Conservation (phyloP, 768 basidiomycete species). For the Scleroderma bovista region DNA sequence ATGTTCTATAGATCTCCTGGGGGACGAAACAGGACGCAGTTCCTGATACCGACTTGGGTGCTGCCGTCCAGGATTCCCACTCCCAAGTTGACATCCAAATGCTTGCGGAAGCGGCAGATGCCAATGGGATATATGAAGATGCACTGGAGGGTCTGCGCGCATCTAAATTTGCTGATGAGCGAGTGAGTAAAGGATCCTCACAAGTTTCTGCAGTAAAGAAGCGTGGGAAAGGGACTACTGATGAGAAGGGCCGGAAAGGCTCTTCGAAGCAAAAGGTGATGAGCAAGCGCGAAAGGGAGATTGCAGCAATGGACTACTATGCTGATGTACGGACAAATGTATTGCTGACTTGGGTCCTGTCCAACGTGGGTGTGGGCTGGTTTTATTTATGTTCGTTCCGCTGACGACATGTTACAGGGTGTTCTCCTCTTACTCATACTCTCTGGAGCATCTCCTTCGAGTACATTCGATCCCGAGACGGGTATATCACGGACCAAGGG, state of each 20-base stretch:
- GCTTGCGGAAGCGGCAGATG: slow-evolving; percentile 73
- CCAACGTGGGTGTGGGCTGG: slow-evolving; percentile 51
- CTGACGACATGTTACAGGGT: slow-evolving; percentile 38
- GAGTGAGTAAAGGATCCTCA: not conserved
- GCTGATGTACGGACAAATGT: slow-evolving; percentile 83
- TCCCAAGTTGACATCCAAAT: slow-evolving; percentile 87
- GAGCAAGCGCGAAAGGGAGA: slow-evolving; percentile 59
- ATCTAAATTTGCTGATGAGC: slow-evolving; percentile 36
- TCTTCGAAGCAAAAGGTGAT: slow-evolving; percentile 15
- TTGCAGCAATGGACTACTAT: slow-evolving; percentile 80
- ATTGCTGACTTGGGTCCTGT: slow-evolving; percentile 75
- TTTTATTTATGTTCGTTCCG: not conserved
- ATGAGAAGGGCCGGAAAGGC: slow-evolving; percentile 10
- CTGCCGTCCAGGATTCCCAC: slow-evolving; percentile 73
- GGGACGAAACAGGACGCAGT: slow-evolving; percentile 89
- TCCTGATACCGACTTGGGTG: slow-evolving; percentile 73
- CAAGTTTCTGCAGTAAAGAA: slow-evolving; percentile 4
- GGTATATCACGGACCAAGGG: slow-evolving; percentile 56
- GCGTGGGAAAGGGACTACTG: not conserved
- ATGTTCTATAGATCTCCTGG: slow-evolving; percentile 67
- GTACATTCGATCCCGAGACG: slow-evolving; percentile 50
- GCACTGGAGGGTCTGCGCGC: slow-evolving; percentile 68
- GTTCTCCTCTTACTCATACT: slow-evolving; percentile 66
- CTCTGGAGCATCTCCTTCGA: slow-evolving; percentile 47
- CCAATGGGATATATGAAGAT: slow-evolving; percentile 81